phyloP scores from a whole-genome alignment of 306 rosid genomes.

The Carpinus viminea region DNA sequence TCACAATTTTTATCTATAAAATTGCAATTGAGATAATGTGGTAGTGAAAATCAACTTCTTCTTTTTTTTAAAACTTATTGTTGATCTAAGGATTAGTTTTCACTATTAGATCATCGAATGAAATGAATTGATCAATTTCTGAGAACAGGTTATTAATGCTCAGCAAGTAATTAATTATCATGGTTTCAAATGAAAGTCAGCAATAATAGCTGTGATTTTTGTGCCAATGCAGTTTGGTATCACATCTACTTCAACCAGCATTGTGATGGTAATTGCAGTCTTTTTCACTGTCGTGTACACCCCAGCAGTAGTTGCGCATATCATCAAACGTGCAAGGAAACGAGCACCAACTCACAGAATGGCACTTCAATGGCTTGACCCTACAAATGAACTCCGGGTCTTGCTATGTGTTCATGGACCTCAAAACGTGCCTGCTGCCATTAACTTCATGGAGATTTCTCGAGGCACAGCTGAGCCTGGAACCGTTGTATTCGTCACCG shows the following conservation, averaged over 20 bases:
- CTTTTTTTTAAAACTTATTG: too few relatives aligned
- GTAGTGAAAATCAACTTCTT: too few relatives aligned
- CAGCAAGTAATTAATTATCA: too few relatives aligned
- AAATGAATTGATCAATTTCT: neutral
- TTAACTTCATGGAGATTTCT: conserved; percentile 84
- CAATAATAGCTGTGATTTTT: neutral
- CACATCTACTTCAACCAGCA: conserved; percentile 41
- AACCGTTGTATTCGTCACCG: conserved; percentile 61
- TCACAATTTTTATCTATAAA: too few relatives aligned
- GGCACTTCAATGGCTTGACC: conserved; percentile 73
- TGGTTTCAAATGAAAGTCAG: neutral
- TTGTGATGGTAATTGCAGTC: conserved; percentile 52
- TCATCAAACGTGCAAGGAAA: conserved; percentile 74
- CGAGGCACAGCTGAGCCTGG: conserved; percentile 64
- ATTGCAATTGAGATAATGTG: too few relatives aligned
- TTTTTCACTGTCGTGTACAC: conserved; percentile 68
- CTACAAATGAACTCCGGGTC: conserved; percentile 56
- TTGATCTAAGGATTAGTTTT: too few relatives aligned
- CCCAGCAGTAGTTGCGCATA: conserved; percentile 70
- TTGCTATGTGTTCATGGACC: conserved; percentile 74
- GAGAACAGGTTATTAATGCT: too few relatives aligned
- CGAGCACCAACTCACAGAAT: conserved; percentile 67
- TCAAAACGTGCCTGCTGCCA: conserved; percentile 49
- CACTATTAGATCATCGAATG: neutral
- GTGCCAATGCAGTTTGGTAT: conserved; percentile 43